phyloP scores from a whole-genome alignment of 192 early-diverging fungal species.

The Lobosporangium transversale region DNA sequence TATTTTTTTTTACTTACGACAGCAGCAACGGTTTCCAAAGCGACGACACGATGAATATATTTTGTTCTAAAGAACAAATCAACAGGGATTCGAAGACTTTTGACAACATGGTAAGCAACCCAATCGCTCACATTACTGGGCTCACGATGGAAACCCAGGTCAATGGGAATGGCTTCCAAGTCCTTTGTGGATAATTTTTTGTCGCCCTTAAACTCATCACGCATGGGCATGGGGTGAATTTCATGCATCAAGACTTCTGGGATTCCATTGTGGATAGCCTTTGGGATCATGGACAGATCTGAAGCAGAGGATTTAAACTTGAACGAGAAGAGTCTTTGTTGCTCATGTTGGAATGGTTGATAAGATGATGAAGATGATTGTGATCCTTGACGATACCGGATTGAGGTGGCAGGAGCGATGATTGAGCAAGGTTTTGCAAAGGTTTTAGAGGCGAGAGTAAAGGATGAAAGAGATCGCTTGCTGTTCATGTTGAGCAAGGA shows the following conservation, averaged over 20 bases:
- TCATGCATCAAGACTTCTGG: slow-evolving; percentile 24
- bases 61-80: slow-evolving; percentile 80
- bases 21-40: slow-evolving; percentile 80
- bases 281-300: slow-evolving; percentile 16
- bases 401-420: slow-evolving; percentile 34
- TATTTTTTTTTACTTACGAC: slow-evolving; percentile 41
- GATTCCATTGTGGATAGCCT: slow-evolving; percentile 38
- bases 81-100: slow-evolving; percentile 67
- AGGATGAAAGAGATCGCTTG: slow-evolving; percentile 17
- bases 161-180: slow-evolving; percentile 71
- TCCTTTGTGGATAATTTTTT: slow-evolving; percentile 60
- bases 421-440: slow-evolving; percentile 27
- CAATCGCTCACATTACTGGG: slow-evolving; percentile 66
- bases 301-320: neutral
- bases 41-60: slow-evolving; percentile 81
- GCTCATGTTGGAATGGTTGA: slow-evolving; percentile 13
- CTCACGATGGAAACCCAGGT: slow-evolving; percentile 68
- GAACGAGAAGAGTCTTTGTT: slow-evolving; percentile 27
- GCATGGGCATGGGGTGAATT: slow-evolving; percentile 63
- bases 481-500: slow-evolving; percentile 8
- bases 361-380: neutral
- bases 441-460: neutral
- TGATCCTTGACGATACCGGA: slow-evolving; percentile 27
- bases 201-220: slow-evolving; percentile 66
- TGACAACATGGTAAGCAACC: slow-evolving; percentile 73